phyloP scores from a whole-genome alignment of 2,329 filamentous ascomycete species.

The Bipolaris bicolor region DNA sequence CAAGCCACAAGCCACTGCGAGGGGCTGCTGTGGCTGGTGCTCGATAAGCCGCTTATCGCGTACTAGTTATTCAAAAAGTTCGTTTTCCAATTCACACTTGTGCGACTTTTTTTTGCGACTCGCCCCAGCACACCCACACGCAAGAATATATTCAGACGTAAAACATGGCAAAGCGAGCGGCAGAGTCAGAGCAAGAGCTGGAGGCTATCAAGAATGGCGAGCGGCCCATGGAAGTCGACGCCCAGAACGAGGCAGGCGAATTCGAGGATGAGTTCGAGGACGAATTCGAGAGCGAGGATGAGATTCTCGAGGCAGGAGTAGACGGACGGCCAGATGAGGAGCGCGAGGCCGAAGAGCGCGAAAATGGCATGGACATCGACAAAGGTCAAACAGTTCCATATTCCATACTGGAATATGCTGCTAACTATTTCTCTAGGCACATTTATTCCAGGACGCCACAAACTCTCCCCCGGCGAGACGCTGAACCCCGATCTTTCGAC shows the following conservation, averaged over 20 bases:
- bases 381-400: neutral
- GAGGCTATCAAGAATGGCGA: constrained; percentile 67
- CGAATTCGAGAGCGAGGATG: constrained; percentile 88
- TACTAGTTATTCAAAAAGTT: constrained; percentile 26
- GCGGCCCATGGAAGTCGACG: constrained; percentile 59
- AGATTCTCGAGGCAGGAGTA: constrained; percentile 92
- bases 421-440: constrained; percentile 63
- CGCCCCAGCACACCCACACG: constrained; percentile 1
- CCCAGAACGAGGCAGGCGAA: constrained; percentile 62
- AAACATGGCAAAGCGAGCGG: constrained; percentile 66
- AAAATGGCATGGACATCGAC: constrained; percentile 29
- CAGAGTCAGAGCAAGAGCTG: constrained; percentile 58
- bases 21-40: constrained; percentile 14
- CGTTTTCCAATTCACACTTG: constrained; percentile 4
- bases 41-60: constrained; percentile 17
- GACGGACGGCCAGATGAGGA: constrained; percentile 92
- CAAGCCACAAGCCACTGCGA: constrained; percentile 3
- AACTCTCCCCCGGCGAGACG: constrained; percentile 88
- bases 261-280: constrained; percentile 97
- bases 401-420: neutral
- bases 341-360: constrained; percentile 85
- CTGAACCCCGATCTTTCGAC: constrained; percentile 90
- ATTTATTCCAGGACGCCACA: constrained; percentile 93
- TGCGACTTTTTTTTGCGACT: constrained; percentile 12
- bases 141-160: neutral